Conservation (phyloP, 768 basidiomycete species). For the Brasilioporus rufonigricans region DNA sequence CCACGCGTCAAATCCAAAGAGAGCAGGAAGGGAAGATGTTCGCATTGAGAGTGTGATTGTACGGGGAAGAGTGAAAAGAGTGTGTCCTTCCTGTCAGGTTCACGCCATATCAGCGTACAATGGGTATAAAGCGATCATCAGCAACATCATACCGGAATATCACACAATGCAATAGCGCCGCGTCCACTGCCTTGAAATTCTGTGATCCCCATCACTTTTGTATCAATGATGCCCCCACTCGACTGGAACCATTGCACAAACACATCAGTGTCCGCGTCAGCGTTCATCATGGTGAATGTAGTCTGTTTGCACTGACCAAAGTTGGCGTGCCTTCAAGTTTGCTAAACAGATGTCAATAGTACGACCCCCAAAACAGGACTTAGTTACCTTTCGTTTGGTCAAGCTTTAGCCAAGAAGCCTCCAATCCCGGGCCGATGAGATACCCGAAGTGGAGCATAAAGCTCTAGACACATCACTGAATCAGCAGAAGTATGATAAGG, state of each 20-base stretch:
- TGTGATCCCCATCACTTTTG: conserved; percentile 43
- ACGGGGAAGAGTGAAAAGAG: conserved; percentile 82
- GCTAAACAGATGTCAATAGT: conserved; percentile 7
- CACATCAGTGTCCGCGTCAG: conserved; percentile 17
- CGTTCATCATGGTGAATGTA: conserved; percentile 1
- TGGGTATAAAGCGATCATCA: neutral
- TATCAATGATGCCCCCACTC: conserved; percentile 52
- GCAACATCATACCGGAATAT: conserved; percentile 62
- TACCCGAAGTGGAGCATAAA: too few relatives aligned
- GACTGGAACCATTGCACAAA: conserved; percentile 62
- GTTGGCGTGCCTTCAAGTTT: neutral
- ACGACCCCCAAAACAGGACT: too few relatives aligned
- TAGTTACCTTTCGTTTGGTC: too few relatives aligned
- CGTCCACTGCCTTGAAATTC: conserved; percentile 55
- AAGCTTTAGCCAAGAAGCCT: too few relatives aligned
- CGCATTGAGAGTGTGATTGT: conserved; percentile 72
- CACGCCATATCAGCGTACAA: neutral
- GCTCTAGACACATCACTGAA: too few relatives aligned
- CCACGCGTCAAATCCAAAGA: conserved; percentile 68
- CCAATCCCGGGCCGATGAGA: too few relatives aligned
- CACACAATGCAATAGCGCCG: conserved; percentile 69
- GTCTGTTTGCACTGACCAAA: too few relatives aligned
- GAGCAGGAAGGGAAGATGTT: conserved; percentile 62
- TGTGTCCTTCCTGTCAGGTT: conserved; percentile 58
- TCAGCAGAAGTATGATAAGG: too few relatives aligned